Base-by-base conservation (phyloP, 768 basidiomycete genomes). In the Tephrocybe rancida region DNA sequence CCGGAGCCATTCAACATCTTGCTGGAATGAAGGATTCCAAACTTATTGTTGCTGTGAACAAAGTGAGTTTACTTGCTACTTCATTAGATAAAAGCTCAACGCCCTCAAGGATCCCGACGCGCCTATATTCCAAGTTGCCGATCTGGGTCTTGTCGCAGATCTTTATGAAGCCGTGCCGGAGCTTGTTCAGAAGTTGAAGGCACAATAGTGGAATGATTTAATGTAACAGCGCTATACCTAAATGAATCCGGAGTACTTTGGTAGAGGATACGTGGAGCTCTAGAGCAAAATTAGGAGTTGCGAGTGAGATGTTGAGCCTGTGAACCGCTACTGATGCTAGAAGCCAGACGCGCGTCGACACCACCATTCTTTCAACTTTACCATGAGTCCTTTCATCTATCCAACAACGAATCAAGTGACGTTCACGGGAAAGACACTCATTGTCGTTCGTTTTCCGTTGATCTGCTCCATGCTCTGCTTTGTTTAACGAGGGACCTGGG, bases 21-120 rank as follows among this genome's bases (percentile, higher is more conserved):
- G 97, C 97, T 19, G 97, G 97, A 8, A 99, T 98, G 97, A 99
- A 99, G 70, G 97, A 98, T 64, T 95, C 92, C 10, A 99, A 98
- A 75, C 78, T 98, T 58, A 99, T 99, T 56, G 96, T 97, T 27
- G 97, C 97, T 3, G 82, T 99, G 57, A 99, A 99, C 78, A 99
- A 99, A 84, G 95, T 86, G 57, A 48, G 75, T 58, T 18, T 34
- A 22, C 25, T 52, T 21, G 2, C 44, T 29, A 52, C 18, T 21
- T 42, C 24, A 38, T 7, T 18, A 16, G 22, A 32, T 42, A 48
- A 2, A 49, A 52, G 55, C 49, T 58, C 46, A 57, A 48, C 49
- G 39, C 13, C 3, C 19, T 39, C 18, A 61, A 95, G 92, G 96
- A 98, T 67, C 82, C 93, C 37, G 97, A 99, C 64, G 97, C 97